Base-by-base conservation (phyloP, 129 eudicot species). In the Centrapalus pauciflorus region DNA sequence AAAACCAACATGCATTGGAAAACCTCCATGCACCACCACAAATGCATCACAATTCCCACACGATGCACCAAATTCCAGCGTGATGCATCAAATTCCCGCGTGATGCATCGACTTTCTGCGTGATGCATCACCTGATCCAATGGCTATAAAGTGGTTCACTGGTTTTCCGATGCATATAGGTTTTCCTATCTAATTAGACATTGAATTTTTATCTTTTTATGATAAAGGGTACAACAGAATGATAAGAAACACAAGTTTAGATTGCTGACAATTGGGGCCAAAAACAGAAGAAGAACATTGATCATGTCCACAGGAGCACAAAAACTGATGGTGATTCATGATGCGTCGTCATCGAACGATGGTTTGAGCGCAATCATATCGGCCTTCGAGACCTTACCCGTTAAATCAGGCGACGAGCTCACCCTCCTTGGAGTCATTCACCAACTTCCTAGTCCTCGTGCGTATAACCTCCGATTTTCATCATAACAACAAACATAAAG, bases 351-450 rank as follows among this genome's bases (percentile, higher is more conserved):
- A n/a, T n/a, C 60, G 77, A 67, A 80, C 64, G 79, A 80, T 32
- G 85, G 82, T 64, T 82, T 81, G 80, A 75, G 55, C 38, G 80
- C 77, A 61, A 75, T 86, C 43, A 58, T 77, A 71, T 67, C 28
- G 70, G 45, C 67, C 56, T 70, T 62, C 3, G 70, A 54, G 16
- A 77, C 78, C 43, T 66, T 82, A 69, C 68, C 73, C 2, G 48
- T 79, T 24, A 63, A 41, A 68, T 71, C 82, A 67, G 86, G 88
- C 40, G 86, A 82, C n/a, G 82, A 82, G 54, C 76, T 86, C 73
- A 71, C 64, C 2, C 84, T 86, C 56, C 77, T 86, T 49, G 88
- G 88, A 67, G 80, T 86, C 56, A 74, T 82, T 64, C 86, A 74
- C 20, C 80, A 73, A 66, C 75, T 52, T 82, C 64, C 72, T 70